These are phyloP conservation scores for Colletotrichum euphorbiae DNA, from an alignment of 2,329 filamentous ascomycete genomes.

Conservation along the genomic window DNA sequence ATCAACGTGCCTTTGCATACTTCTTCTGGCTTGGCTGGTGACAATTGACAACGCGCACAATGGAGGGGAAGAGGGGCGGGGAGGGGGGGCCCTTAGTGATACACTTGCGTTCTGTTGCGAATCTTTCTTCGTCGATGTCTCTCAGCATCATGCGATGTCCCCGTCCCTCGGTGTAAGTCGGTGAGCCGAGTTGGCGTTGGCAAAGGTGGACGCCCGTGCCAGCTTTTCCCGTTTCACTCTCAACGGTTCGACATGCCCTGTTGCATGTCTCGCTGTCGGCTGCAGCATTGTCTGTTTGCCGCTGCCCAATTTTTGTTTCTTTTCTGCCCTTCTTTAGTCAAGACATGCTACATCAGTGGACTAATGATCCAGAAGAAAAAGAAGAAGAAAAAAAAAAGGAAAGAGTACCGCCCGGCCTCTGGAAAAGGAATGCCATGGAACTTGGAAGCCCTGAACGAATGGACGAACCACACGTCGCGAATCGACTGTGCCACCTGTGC, in stretches of 20 bases:
- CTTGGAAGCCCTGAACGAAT: conserved; percentile 23
- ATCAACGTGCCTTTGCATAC: conserved; percentile 24
- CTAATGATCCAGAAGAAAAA: conserved; percentile 24
- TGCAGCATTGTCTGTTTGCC: not conserved
- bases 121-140: conserved; percentile 6
- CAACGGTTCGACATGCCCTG: conserved; percentile 29
- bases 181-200: conserved; percentile 26
- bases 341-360: conserved; percentile 16
- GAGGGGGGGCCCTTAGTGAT: not conserved
- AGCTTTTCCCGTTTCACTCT: conserved; percentile 16
- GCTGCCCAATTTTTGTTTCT: conserved; percentile 18
- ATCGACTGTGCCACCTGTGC: conserved; percentile 3
- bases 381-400: not conserved
- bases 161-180: conserved; percentile 11
- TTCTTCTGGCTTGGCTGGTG: conserved; percentile 17
- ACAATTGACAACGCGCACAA: conserved; percentile 35
- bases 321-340: conserved; percentile 18
- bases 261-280: conserved; percentile 32
- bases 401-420: not conserved
- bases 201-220: conserved; percentile 23
- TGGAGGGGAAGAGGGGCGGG: conserved; percentile 10
- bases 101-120: conserved; percentile 15
- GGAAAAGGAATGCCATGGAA: conserved; percentile 30
- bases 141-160: conserved; percentile 2
- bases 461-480: conserved; percentile 18